Base-by-base conservation (phyloP, 495 filamentous ascomycete genomes). In the Cudoniella acicularis region DNA sequence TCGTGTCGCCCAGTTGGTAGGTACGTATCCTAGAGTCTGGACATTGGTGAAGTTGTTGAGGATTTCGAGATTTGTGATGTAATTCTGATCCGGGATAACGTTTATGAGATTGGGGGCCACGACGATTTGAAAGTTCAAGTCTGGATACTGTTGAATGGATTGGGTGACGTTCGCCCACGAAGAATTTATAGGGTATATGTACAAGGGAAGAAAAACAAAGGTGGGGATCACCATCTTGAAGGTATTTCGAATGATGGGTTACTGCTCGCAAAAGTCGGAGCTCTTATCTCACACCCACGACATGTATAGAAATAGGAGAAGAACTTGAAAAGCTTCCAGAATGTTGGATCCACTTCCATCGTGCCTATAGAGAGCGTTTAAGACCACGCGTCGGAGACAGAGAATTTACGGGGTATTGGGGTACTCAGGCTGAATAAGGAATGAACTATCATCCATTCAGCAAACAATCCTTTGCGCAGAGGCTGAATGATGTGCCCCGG, bases 171-270 rank as follows among this genome's bases (percentile, higher is more conserved):
- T 36, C n/a, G 24, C 48, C 59, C 59, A 62, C 21, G 58, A 60
- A 10, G 59, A 56, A 21, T 54, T 46, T 13, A 45, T 52, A 21
- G 59, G 59, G 40, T 62, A 62, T 1, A 62, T 17, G 22, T 62
- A 57, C 8, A 62, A 23, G 20, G 59, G 59, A 57, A 62, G 59
- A 52, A 62, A 57, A 20, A 62, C 23, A 43, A 51, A 49, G 11
- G 47, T 27, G 2, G 52, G 52, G 43, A 51, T 62, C 16, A 56
- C 52, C 59, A 57, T 62, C 21, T 50, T 56, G 59, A 48, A 26
- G 21, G 6, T 20, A 18, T 4, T 52, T 26, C n/a, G n/a, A n/a
- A n/a, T n/a, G n/a, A n/a, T n/a, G n/a, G n/a, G n/a, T n/a, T n/a
- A n/a, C n/a, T n/a, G n/a, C n/a, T n/a, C n/a, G n/a, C n/a, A n/a